Conservation (phyloP, 2,329 filamentous ascomycete species). For the Aureobasidium vineae region DNA sequence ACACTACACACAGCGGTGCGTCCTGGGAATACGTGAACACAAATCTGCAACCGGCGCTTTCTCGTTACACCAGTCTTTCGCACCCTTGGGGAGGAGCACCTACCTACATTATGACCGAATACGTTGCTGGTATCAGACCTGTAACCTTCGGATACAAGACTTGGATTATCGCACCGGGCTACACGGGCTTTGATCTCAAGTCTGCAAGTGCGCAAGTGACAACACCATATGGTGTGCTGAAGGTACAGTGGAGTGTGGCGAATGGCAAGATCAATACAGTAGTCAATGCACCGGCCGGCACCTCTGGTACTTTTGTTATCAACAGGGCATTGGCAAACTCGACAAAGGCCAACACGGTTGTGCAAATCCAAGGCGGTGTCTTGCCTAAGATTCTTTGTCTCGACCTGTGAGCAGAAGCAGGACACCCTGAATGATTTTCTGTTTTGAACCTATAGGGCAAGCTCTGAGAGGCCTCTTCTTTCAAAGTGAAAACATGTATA, state of each 20-base stretch:
- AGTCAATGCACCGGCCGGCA: constrained; percentile 20
- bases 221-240: constrained; percentile 34
- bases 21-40: constrained; percentile 50
- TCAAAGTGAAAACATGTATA: too few relatives aligned
- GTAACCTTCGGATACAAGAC: constrained; percentile 34
- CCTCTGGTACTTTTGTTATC: constrained; percentile 15
- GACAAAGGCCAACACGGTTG: background rate
- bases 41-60: constrained; percentile 43
- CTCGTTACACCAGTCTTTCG: constrained; percentile 45
- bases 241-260: constrained; percentile 30
- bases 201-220: constrained; percentile 33
- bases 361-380: background rate
- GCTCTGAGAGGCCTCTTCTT: too few relatives aligned
- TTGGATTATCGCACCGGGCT: constrained; percentile 36
- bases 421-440: too few relatives aligned
- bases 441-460: too few relatives aligned
- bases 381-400: background rate
- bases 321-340: constrained; percentile 3
- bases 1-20: constrained; percentile 42
- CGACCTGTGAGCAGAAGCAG: background rate
- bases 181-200: constrained; percentile 35
- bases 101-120: constrained; percentile 47
- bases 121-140: constrained; percentile 36
- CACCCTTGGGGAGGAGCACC: constrained; percentile 50
- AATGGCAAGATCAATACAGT: constrained; percentile 2